Base-by-base conservation (phyloP, 176 grass and related monocot genomes). In the Oryza glaberrima region DNA sequence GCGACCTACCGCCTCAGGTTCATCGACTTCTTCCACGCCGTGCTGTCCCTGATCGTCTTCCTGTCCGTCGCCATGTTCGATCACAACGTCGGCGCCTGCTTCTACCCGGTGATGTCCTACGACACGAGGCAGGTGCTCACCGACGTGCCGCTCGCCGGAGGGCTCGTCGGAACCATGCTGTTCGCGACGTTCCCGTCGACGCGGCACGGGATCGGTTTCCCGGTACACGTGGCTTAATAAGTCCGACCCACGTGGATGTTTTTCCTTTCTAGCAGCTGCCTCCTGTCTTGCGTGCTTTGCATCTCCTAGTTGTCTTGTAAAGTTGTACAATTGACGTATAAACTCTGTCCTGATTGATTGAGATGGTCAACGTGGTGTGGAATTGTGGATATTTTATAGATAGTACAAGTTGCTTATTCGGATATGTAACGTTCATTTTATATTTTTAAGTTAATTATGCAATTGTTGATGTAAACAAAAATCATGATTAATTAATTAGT, bases 21-120 rank as follows among this genome's bases (percentile, higher is more conserved):
- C 75, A 87, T 91, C 43, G 89, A 91, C 38, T 83, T 77, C 69
- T 65, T 91, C 80, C 89, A 87, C 68, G 80, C 89, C 17, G 56
- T 87, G 13, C 34, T 86, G 26, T 91, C 89, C 0, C 15, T 91
- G 4, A 0, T 82, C 22, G 76, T 91, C 7, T 91, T 91, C 75
- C 25, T 86, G 79, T 86, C 84, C 44, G 89, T 91, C 6, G 89
- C 70, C 49, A 64, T 80, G 84, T 87, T 87, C 46, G 84, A 91
- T 11, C 20, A 63, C 64, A 91, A 87, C 30, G 76, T 91, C 3
- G 51, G 66, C 1, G 70, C 76, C 6, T 91, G 89, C 84, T 91
- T 87, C 81, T 41, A 76, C 49, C 89, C 84, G 15, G 64, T 84
- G 10, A 73, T 86, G 69, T 84, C 80, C 4, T 47, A 80, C 28